phyloP scores from a whole-genome alignment of 2,329 filamentous ascomycete species.

The Phyllosticta citriasiana region DNA sequence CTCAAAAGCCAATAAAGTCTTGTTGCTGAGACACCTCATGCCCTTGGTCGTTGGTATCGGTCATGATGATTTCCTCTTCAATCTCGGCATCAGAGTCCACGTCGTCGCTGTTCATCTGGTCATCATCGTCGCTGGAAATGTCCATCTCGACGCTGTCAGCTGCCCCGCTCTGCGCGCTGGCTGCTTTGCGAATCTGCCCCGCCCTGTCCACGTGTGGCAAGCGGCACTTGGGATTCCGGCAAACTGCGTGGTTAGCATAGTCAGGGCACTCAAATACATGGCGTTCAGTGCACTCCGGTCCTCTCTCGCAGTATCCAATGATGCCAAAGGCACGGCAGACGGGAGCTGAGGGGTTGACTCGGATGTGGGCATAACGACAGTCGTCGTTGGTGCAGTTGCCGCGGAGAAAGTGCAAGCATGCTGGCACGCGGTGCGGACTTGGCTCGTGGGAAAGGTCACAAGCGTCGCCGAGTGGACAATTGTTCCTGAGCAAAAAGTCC shows the following conservation, averaged over 20 bases:
- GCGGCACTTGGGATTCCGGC: conserved; percentile 71
- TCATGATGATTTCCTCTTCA: conserved; percentile 32
- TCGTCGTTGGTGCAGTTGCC: conserved; percentile 80
- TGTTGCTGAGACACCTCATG: conserved; percentile 43
- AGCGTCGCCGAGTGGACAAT: conserved; percentile 63
- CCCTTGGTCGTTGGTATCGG: conserved; percentile 21
- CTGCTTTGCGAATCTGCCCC: conserved; percentile 59
- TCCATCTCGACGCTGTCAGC: conserved; percentile 37
- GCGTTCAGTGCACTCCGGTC: conserved; percentile 64
- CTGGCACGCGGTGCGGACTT: conserved; percentile 71
- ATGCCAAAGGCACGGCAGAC: conserved; percentile 80
- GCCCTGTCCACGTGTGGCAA: conserved; percentile 82
- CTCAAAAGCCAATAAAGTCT: conserved; percentile 42
- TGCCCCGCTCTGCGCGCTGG: conserved; percentile 31
- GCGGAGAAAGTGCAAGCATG: conserved; percentile 81
- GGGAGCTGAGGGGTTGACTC: conserved; percentile 62
- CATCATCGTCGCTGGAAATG: conserved; percentile 67
- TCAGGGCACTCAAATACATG: conserved; percentile 92
- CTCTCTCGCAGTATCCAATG: conserved; percentile 81
- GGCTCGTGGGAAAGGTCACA: conserved; percentile 90
- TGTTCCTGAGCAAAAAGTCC: conserved; percentile 68
- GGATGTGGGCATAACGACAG: conserved; percentile 80
- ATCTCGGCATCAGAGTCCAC: conserved; percentile 57
- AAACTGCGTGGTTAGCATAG: conserved; percentile 82
- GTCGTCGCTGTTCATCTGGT: conserved; percentile 60